Evolutionary conservation across 345 rosid species (phyloP), one percentile per base, ranked within the genome.

Genomic region (Dimocarpus longan): DNA sequence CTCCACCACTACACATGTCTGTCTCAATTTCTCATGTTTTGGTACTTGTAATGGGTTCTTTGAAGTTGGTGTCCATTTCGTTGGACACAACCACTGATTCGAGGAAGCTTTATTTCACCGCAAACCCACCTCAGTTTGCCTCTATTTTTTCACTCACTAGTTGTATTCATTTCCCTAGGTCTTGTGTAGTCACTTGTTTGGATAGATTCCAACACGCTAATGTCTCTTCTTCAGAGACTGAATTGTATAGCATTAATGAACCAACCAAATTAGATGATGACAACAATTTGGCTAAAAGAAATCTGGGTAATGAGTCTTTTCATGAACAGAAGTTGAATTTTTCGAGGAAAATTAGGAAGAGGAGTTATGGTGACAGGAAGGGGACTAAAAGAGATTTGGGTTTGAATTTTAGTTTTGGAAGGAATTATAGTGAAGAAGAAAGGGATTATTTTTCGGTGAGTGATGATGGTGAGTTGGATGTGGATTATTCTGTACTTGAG

Each of bases 391-490:
- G 79, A 76, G 77, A 84, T 46, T 78, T 75, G 73, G 85, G 82
- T 83, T 80, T 66, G 37, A 85, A 78, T 65, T 70, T 69, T 63
- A 78, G 70, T 66, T 80, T 79, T 77, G 69, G 82, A 81, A 87
- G 86, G 73, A 81, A 71, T 68, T 74, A 75, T 70, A 72, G 63
- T 40, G 85, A 82, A 12, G 60, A 54, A 64, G 81, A 85, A 78
- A 82, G 70, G 43, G 85, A 81, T 40, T 74, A 57, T 69, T 63
- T 87, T 80, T 87, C 85, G 75, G 85, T 78, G 66, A 43, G 74
- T 73, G 77, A 81, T n/a, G n/a, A 81, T 79, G 78, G 87, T 13
- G 89, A 85, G 57, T 68, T 88, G 65, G 94, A 94, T 87, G 91
- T 85, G 67, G 78, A 89, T 28, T 88, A 89, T 68, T 83, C 89